These are phyloP conservation scores for Emmonsiellopsis sp. DNA, from an alignment of 2,329 filamentous ascomycete species.

Conservation along the genomic window DNA sequence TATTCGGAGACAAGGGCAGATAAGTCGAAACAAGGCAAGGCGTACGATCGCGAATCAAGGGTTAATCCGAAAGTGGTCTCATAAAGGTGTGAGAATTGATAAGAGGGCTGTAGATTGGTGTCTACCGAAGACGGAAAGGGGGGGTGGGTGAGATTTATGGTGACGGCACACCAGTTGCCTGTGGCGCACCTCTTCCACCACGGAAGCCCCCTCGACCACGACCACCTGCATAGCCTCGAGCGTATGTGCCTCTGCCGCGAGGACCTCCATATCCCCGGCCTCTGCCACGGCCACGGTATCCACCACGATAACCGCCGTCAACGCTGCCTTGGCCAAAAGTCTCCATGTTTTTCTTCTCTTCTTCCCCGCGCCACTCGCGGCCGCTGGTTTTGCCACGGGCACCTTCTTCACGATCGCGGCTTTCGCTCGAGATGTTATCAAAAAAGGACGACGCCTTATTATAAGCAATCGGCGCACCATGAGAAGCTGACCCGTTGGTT, in stretches of 20 bases:
- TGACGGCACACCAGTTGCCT: conserved; percentile 28
- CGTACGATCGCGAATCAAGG: background rate
- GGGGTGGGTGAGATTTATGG: conserved; percentile 1
- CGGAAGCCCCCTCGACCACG: conserved; percentile 37
- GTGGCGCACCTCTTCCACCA: conserved; percentile 27
- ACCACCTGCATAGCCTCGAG: conserved; percentile 36
- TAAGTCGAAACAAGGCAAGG: background rate
- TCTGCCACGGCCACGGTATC: conserved; percentile 63
- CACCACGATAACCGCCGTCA: conserved; percentile 71
- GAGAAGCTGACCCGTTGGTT: conserved; percentile 24
- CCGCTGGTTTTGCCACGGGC: conserved; percentile 58
- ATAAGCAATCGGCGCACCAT: conserved; percentile 49
- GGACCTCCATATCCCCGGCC: conserved; percentile 37
- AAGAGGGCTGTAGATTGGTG: background rate
- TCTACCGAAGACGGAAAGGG: background rate
- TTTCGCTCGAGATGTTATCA: conserved; percentile 93
- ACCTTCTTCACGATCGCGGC: conserved; percentile 75
- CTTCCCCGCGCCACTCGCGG: conserved; percentile 81
- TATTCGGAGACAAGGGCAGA: background rate
- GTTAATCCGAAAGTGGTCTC: background rate
- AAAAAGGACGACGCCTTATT: conserved; percentile 90
- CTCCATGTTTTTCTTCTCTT: conserved; percentile 92
- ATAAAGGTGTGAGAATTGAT: background rate
- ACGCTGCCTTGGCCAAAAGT: conserved; percentile 96
- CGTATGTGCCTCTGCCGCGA: conserved; percentile 41